Conservation (phyloP, 768 basidiomycete species). For the Lepiota venenata region DNA sequence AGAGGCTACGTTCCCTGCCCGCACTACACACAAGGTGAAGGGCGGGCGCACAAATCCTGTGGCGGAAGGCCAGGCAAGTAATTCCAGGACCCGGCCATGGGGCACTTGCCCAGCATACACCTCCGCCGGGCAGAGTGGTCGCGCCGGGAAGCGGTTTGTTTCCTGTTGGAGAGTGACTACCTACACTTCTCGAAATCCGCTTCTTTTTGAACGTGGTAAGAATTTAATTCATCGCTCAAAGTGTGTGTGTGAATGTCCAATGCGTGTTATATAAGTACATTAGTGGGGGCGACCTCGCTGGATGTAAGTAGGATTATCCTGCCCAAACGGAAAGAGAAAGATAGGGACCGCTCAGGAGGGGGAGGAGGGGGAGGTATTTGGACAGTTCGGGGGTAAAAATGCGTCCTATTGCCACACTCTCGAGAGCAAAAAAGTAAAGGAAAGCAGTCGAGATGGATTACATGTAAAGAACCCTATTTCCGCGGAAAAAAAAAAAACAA, state of each 20-base stretch:
- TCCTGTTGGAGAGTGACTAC: too few species aligned
- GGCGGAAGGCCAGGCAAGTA: background rate
- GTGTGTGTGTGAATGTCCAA: background rate
- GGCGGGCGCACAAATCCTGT: background rate
- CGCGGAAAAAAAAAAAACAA: background rate
- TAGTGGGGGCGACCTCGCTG: background rate
- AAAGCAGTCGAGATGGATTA: background rate
- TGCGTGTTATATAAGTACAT: background rate
- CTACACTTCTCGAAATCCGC: too few species aligned
- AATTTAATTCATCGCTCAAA: background rate
- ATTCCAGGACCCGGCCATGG: background rate
- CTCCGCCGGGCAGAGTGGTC: background rate
- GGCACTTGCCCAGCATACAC: background rate
- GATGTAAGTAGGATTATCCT: too few species aligned
- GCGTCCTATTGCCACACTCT: background rate
- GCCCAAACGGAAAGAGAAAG: too few species aligned
- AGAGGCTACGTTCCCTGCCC: too few species aligned
- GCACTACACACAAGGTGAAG: background rate
- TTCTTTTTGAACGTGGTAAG: too few species aligned
- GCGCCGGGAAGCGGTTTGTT: background rate
- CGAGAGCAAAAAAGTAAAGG: background rate
- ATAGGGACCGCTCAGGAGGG: too few species aligned
- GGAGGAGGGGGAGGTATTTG: background rate
- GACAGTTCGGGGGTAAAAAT: background rate
- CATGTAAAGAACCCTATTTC: background rate